phyloP scores from a whole-genome alignment of 495 filamentous ascomycete species.

The Lophiotrema nucula region DNA sequence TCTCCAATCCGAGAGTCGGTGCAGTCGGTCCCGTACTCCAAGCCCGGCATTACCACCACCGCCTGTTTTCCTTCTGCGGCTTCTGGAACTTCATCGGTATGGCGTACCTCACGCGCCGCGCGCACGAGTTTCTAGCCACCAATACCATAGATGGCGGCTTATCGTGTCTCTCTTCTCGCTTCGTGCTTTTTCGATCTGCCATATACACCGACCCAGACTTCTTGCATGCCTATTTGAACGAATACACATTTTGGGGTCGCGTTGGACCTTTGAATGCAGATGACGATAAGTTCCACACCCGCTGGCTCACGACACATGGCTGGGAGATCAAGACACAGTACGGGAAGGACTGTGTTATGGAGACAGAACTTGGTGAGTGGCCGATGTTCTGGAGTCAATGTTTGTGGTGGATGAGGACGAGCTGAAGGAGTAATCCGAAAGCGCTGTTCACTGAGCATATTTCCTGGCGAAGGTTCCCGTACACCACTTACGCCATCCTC shows the following conservation, averaged over 20 bases:
- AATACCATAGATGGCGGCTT: constrained; percentile 33
- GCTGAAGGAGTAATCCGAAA: constrained; percentile 78
- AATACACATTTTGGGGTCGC: constrained; percentile 56
- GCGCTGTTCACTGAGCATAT: constrained; percentile 39
- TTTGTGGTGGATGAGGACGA: constrained; percentile 74
- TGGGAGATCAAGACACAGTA: constrained; percentile 81
- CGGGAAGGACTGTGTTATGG: constrained; percentile 67
- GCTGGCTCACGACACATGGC: constrained; percentile 72
- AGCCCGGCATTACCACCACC: no score
- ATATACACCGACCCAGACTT: constrained; percentile 29
- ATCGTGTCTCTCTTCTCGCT: constrained; percentile 27
- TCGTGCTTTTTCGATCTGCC: constrained; percentile 25
- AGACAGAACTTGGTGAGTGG: constrained; percentile 60
- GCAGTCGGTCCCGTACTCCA: no score
- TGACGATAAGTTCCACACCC: constrained; percentile 82
- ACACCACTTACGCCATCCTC: constrained; percentile 71
- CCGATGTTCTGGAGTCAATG: constrained; percentile 55
- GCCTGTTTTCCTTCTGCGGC: no score
- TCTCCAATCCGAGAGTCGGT: no score
- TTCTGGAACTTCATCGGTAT: constrained; percentile 36
- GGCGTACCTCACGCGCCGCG: constrained; percentile 30
- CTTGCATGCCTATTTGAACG: constrained; percentile 62
- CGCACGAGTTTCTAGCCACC: constrained; percentile 26
- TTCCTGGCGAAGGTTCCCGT: constrained; percentile 45
- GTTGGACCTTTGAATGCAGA: constrained; percentile 75